phyloP scores from a whole-genome alignment of 768 basidiomycete species.

The Coprinopsis cinerea region DNA sequence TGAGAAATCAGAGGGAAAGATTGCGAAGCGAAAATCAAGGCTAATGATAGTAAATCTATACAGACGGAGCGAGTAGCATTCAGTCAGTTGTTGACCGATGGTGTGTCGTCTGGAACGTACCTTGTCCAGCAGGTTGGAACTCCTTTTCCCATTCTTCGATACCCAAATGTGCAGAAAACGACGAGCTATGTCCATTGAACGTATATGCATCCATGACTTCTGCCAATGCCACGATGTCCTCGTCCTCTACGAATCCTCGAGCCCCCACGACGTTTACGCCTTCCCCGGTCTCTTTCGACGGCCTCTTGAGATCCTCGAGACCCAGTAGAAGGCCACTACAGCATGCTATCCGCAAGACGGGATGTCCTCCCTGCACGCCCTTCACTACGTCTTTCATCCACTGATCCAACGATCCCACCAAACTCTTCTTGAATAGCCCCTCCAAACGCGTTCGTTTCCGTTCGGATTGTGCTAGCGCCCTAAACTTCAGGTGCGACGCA shows the following conservation, averaged over 20 bases:
- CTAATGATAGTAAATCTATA: conserved; percentile 42
- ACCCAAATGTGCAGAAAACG: conserved; percentile 13
- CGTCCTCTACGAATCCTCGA: conserved; percentile 50
- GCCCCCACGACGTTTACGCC: conserved; percentile 22
- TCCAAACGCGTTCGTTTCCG: conserved; percentile 27
- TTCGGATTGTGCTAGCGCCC: conserved; percentile 30
- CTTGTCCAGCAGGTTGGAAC: conserved; percentile 50
- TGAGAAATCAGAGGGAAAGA: conserved; percentile 50
- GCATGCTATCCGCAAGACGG: conserved; percentile 55
- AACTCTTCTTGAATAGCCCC: conserved; percentile 31
- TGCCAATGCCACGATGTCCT: conserved; percentile 62
- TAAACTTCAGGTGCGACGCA: conserved; percentile 49
- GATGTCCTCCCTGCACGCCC: conserved; percentile 62
- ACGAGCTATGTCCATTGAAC: conserved; percentile 17
- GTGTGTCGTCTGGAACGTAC: conserved; percentile 17
- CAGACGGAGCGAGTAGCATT: too few species aligned
- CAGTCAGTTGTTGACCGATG: conserved; percentile 1
- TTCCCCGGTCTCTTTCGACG: conserved; percentile 15
- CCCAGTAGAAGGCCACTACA: conserved; percentile 62
- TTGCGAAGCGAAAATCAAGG: conserved; percentile 55
- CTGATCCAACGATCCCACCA: conserved; percentile 34
- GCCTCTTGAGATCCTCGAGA: conserved; percentile 46
- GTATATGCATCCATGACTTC: conserved; percentile 64
- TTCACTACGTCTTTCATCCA: conserved; percentile 50
- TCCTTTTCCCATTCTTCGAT: conserved; percentile 60